Base-by-base conservation (phyloP, 2,329 filamentous ascomycete genomes). In the Colletotrichum paranaense region DNA sequence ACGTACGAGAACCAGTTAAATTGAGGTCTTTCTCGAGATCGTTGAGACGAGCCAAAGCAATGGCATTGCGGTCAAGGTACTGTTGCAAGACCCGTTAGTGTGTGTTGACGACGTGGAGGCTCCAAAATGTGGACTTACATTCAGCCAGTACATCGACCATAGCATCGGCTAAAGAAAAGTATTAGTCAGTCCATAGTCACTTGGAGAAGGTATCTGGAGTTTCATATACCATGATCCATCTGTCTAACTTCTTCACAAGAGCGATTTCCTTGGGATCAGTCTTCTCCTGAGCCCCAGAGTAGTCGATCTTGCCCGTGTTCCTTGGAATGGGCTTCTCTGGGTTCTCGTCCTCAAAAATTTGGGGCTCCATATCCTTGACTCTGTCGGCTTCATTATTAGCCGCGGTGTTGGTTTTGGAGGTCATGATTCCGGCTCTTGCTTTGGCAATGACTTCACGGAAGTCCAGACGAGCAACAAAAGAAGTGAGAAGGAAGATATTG, bases 201-300 rank as follows among this genome's bases (percentile, higher is more conserved):
- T 11, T 28, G 12, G n/a, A 55, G 5, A 5, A 26, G 8, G 14
- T n/a, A 16, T 4, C 28, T 3, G 7, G 6, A 7, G 3, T 0
- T 2, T 8, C 60, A 19, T 3, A 7, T 42, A 80, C 79, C 80
- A 84, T 83, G 62, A 85, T 84, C 77, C 80, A 82, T 67, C 78
- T 67, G 75, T 84, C 83, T 2, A 85, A 77, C 75, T 84, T 84
- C 72, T 78, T 80, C 42, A 85, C 83, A n/a, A 85, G 78, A 2
- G 80, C 80, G 66, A 84, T 85, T 66, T 85, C 83, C 52, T 77
- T 81, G 0, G 82, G 82, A 56, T 84, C 82, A 3, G 82, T 84
- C 77, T 85, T 85, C 74, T 81, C 80, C 68, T 80, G 78, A 7
- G 83, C 82, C 56, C 83, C 82, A 9, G 81, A 84, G 75, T 84